Evolutionary conservation across 2,329 filamentous ascomycete species (phyloP), one percentile per base, ranked within the genome.

Genomic region (Arthrinium puccinioides): DNA sequence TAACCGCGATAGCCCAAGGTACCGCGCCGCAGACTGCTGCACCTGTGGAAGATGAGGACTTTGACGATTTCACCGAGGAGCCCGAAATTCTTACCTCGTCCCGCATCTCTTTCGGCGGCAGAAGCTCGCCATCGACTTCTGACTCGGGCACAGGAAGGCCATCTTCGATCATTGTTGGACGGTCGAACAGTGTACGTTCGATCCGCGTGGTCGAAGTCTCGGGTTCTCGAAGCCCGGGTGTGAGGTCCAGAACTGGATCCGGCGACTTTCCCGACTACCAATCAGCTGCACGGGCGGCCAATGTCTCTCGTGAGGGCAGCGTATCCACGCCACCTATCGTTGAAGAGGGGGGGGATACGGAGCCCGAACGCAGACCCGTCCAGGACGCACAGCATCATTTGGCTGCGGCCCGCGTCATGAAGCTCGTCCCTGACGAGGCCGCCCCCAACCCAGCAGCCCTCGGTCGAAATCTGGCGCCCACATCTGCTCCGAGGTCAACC

Each of bases 151-250:
- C 33, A 3, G 62, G 61, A 20, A 67, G 47, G 43, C 63, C 49
- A 37, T 54, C 58, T 21, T 58, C 62, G 14, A 58, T 62, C 44
- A 53, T 59, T 48, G 68, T 51, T 48, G 54, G 54, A n/a, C 56
- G 66, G 30, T 62, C 67, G 5, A 59, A 69, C 3, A 76, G 72
- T 45, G 61, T 75, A 14, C 68, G 69, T 42, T 78, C 74, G 4
- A 69, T 72, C 24, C 70, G 75, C n/a, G 60, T 79, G 24, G 72
- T 79, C 19, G 74, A 79, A 24, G 74, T 79, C 5, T 48, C 66
- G 8, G 64, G 63, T 9, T 70, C 70, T 15, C 70, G 69, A 44
- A 76, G 70, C 44, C 70, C 72, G 10, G 56, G 55, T 11, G 50
- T 56, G 9, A 60, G 61, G 28, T 74, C 73, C n/a, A 65, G 69